Percentiles rank a stretch among this genome's conserved stretches.
Evolutionary conservation across 805 yeast species (phyloP).

Genomic region (Lipomyces spencermartinsiae): DNA sequence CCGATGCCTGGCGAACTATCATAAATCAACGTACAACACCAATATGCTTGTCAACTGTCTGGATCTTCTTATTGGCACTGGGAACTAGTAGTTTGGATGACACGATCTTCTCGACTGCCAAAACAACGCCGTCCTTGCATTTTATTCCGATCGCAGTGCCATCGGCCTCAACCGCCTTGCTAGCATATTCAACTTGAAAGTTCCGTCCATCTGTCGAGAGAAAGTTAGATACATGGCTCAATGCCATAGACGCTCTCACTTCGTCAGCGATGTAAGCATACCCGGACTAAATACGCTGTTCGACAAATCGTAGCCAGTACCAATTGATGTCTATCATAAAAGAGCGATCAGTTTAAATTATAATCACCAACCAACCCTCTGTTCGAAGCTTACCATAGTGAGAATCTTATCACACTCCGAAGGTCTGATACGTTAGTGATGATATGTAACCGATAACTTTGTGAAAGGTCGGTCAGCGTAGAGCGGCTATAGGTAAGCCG

Average conservation of each 20-base stretch:
- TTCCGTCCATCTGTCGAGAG: constrained; percentile 78
- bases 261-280: constrained; percentile 42
- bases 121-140: constrained; percentile 91
- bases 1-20: background rate
- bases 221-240: constrained; percentile 43
- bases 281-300: constrained; percentile 91
- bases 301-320: constrained; percentile 98
- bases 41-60: constrained; percentile 88
- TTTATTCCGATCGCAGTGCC: constrained; percentile 94
- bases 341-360: background rate
- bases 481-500: no score
- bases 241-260: background rate
- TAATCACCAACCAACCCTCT: background rate
- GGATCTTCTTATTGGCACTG: constrained; percentile 86
- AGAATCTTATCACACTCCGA: background rate
- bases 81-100: constrained; percentile 88
- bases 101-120: constrained; percentile 94
- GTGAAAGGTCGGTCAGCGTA: no score
- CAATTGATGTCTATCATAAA: constrained; percentile 70
- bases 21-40: constrained; percentile 63
- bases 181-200: constrained; percentile 97
- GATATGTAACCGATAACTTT: no score
- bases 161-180: constrained; percentile 96
- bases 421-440: background rate
- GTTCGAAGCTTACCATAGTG: constrained; percentile 10